Base-by-base conservation (phyloP, 257 asterid species). In the Capsicum chinense region DNA sequence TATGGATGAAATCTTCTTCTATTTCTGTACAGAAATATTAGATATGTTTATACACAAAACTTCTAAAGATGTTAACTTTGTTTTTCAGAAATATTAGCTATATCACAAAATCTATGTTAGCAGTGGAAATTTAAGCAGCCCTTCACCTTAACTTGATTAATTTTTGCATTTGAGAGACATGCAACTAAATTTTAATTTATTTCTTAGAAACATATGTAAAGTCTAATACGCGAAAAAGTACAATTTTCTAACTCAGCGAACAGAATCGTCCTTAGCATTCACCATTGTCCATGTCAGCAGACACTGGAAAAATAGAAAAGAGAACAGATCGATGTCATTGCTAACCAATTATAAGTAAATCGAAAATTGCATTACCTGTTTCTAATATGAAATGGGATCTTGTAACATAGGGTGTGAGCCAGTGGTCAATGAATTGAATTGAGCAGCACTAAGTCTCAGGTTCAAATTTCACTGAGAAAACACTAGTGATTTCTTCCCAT, bases 201-300 rank as follows among this genome's bases (percentile, higher is more conserved):
- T 13, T 13, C 6, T 35, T 66, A 66, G 48, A 6, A 66, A 66
- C 5, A 66, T 66, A 13, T 35, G 71, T 66, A 16, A 35, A 35
- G 50, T 67, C 52, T 37, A 37, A 67, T 67, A 14, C 21, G 19
- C 9, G 76, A 67, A 37, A 56, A 37, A 14, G 74, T 13, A 37
- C 50, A 67, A 5, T 64, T 64, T 26, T 26, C 9, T 64, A 64
- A 64, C 70, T 26, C 3, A 64, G 74, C 74, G 37, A 14, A 67
- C 74, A 67, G 74, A 35, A 66, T 66, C 73, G 6, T 66, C 19
- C 16, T 33, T 66, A 12, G 74, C 74, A 33, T 66, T 66, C 74
- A 66, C 48, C 19, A 39, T 66, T 66, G n/a, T 35, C 16, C 48
- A 33, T 66, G 48, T 66, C 35, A 66, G 19, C 74, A 35, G 50